A percentile compares a stretch with the other conserved stretches of the same genome.
Evolutionary conservation across 1,284 basidiomycete species (phyloP).

Genomic region (Rhodofomes roseus): DNA sequence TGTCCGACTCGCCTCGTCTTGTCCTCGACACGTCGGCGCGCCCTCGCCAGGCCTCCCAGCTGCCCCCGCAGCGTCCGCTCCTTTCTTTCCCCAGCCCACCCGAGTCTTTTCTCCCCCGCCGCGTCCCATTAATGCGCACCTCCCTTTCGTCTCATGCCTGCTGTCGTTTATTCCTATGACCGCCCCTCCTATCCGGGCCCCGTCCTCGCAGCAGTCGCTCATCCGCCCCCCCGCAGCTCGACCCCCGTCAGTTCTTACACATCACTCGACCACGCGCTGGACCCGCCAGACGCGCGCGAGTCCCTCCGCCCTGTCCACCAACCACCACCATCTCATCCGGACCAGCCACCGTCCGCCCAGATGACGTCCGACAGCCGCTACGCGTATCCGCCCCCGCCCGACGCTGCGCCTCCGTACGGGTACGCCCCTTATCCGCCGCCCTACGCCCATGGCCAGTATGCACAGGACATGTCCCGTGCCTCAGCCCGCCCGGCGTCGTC

Average conservation of each 20-base stretch:
- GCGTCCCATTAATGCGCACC: slow-evolving; percentile 11
- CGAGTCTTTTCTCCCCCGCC: slow-evolving; percentile 5
- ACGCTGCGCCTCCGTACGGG: slow-evolving; percentile 47
- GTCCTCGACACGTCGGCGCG: neutral
- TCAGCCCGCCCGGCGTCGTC: slow-evolving; percentile 36
- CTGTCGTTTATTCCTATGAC: slow-evolving; percentile 18
- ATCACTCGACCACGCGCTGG: slow-evolving; percentile 30
- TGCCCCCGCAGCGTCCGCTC: slow-evolving; percentile 10
- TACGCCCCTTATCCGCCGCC: slow-evolving; percentile 41
- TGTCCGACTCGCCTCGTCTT: neutral
- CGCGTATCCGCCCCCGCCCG: slow-evolving; percentile 47
- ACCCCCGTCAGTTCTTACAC: slow-evolving; percentile 26
- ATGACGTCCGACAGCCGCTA: slow-evolving; percentile 59
- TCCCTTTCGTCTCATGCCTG: slow-evolving; percentile 22
- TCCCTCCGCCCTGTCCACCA: slow-evolving; percentile 13
- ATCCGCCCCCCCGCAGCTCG: slow-evolving; percentile 18
- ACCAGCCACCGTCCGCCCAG: slow-evolving; percentile 13
- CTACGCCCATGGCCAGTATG: slow-evolving; percentile 37
- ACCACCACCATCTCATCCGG: slow-evolving; percentile 12
- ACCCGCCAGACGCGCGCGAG: slow-evolving; percentile 16
- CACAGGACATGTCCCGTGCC: slow-evolving; percentile 32
- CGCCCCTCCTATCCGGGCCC: slow-evolving; percentile 24
- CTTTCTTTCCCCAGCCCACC: slow-evolving; percentile 15
- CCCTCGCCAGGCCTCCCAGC: neutral
- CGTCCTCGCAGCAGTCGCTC: slow-evolving; percentile 21